Percentiles rank a stretch among this genome's conserved stretches.
phyloP scores from a whole-genome alignment of 805 yeast genomes.

The Brettanomyces custersianus region DNA sequence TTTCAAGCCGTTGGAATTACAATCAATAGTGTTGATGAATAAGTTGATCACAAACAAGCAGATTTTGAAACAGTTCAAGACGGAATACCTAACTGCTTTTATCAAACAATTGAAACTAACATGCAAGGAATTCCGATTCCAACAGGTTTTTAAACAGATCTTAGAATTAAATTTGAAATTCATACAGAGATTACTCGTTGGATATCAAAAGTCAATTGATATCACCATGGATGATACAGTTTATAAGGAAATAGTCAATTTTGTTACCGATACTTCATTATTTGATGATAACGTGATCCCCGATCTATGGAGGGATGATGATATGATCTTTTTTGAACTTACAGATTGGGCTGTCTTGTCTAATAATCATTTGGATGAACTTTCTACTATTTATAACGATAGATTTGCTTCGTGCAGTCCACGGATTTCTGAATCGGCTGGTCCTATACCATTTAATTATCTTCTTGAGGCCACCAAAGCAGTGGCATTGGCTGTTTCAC shows the following conservation, averaged over 20 bases:
- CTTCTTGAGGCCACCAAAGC: conserved; percentile 12
- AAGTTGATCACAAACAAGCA: conserved; percentile 7
- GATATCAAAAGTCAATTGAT: not conserved
- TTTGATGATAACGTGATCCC: not conserved
- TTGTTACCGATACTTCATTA: not conserved
- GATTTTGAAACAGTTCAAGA: not conserved
- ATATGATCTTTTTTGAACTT: conserved; percentile 5
- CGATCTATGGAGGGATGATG: conserved; percentile 2
- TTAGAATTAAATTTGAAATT: conserved; percentile 2
- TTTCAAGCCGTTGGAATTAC: conserved; percentile 6
- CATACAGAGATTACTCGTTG: not conserved
- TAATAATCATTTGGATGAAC: not conserved
- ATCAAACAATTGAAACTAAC: not conserved
- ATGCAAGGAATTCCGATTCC: not conserved
- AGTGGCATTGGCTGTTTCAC: conserved; percentile 10
- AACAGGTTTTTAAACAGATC: conserved; percentile 1
- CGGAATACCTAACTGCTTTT: not conserved
- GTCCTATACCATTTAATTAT: conserved; percentile 11
- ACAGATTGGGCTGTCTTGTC: conserved; percentile 2
- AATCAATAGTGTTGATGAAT: conserved; percentile 6
- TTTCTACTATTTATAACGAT: not conserved
- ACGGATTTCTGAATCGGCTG: not conserved
- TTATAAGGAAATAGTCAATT: not conserved
- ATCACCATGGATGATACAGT: not conserved
- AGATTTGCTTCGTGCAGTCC: not conserved